Evolutionary conservation across 352 stramenopile genomes (phyloP).

Genomic region (Plasmopara halstedii): DNA sequence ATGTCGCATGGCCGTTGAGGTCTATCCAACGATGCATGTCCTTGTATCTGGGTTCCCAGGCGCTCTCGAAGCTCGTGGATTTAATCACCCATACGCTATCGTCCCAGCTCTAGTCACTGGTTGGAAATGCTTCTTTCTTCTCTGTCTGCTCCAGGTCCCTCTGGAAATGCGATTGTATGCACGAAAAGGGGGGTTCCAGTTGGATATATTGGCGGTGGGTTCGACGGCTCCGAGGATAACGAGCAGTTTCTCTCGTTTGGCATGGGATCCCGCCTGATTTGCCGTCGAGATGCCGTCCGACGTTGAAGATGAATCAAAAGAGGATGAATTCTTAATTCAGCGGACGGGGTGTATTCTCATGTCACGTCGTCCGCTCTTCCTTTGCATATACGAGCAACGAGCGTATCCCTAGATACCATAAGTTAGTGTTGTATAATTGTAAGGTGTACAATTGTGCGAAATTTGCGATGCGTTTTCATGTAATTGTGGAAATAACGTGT

Average conservation of each 20-base stretch:
- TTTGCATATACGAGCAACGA: not conserved
- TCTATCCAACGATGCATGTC: not conserved
- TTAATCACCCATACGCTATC: not conserved
- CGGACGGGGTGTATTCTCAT: not conserved
- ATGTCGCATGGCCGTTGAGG: not conserved
- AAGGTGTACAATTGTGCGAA: too few relatives aligned
- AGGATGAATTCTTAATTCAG: not conserved
- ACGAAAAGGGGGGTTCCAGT: conserved; percentile 12
- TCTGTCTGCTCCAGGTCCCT: conserved; percentile 17
- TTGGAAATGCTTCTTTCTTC: conserved; percentile 1
- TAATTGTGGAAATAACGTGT: too few relatives aligned
- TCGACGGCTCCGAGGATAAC: not conserved
- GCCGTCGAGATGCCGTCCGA: not conserved
- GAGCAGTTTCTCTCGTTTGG: not conserved
- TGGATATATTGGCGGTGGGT: conserved; percentile 3
- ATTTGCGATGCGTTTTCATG: too few relatives aligned
- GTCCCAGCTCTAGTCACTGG: conserved; percentile 2
- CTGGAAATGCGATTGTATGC: conserved; percentile 21
- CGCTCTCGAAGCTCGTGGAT: not conserved
- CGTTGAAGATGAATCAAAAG: not conserved
- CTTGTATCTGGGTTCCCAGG: not conserved
- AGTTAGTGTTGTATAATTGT: too few relatives aligned
- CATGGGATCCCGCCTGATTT: not conserved
- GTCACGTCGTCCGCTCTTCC: not conserved
- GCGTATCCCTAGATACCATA: not conserved